phyloP scores from a whole-genome alignment of 805 yeast species.

The Kregervanrija pseudodelftensis region DNA sequence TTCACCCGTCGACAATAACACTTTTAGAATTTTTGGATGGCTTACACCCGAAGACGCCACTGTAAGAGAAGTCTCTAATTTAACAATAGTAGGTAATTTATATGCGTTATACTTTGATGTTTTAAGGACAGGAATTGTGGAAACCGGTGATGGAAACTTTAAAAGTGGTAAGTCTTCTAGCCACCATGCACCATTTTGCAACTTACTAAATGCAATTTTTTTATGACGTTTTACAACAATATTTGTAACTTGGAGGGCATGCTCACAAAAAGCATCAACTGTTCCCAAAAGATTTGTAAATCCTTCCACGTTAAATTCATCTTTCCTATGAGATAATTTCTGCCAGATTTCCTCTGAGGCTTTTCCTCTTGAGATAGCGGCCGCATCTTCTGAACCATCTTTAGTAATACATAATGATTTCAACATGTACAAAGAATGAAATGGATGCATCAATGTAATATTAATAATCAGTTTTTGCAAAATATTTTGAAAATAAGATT shows the following conservation, averaged over 20 bases:
- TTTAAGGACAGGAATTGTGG: conserved; percentile 33
- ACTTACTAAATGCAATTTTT: conserved; percentile 27
- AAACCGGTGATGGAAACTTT: conserved; percentile 63
- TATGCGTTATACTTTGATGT: conserved; percentile 34
- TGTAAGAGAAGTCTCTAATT: conserved; percentile 38
- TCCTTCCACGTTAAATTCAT: conserved; percentile 8
- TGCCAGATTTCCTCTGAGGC: conserved; percentile 48
- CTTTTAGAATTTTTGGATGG: conserved; percentile 69
- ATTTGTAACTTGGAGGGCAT: conserved; percentile 45
- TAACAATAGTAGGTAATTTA: conserved; percentile 27
- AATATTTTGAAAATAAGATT: conserved; percentile 45
- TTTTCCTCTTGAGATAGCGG: conserved; percentile 37
- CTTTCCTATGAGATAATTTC: conserved; percentile 20
- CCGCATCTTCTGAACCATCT: conserved; percentile 28
- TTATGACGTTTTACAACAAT: conserved; percentile 31
- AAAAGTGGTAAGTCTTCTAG: conserved; percentile 34
- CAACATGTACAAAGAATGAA: conserved; percentile 59
- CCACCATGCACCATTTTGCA: conserved; percentile 52
- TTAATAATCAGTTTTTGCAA: conserved; percentile 30
- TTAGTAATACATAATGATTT: conserved; percentile 43
- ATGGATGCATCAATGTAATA: conserved; percentile 56
- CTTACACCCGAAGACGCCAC: conserved; percentile 84
- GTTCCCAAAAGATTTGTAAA: conserved; percentile 30
- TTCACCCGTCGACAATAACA: conserved; percentile 51
- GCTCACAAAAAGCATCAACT: conserved; percentile 43